Evolutionary conservation across 768 basidiomycete species (phyloP), one percentile per base, ranked within the genome.

Genomic region (Mycena leptocephala): DNA sequence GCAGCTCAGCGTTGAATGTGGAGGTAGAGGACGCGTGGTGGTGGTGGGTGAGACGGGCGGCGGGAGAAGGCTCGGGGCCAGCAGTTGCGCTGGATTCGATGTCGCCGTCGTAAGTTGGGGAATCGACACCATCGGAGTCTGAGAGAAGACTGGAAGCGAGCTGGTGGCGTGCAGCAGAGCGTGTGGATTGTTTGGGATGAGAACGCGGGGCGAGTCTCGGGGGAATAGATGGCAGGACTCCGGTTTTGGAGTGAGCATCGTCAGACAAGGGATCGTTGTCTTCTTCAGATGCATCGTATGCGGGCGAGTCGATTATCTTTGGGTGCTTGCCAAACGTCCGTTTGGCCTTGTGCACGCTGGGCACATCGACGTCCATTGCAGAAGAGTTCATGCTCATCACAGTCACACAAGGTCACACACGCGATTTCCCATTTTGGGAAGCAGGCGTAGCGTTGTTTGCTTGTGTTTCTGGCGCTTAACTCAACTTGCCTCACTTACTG

Each of bases 81-180:
- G 89, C 91, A 10, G 93, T 94, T 2, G 93, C 92, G 79, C 92
- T 93, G 56, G 92, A 94, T 82, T 97, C 96, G 70, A 97, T 89
- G 84, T 97, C 96, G 70, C 96, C 96, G 81, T 97, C 96, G 83
- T 97, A 96, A 0, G 95, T 96, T 10, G 95, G 96, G 0, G 94
- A 95, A 82, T 96, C 96, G 11, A 94, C 90, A 68, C 95, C 92
- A 82, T 92, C 93, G 51, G 92, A 93, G 78, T 95, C 94, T 24
- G 92, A 93, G 72, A 93, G 83, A 74, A 92, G 75, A 80, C 87
- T 87, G 64, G 87, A 85, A 5, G 91, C 91, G 16, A 93, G 88
- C 64, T 92, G 92, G 80, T 92, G 92, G 28, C 77, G 81, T 80
- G 73, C 58, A 80, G 81, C 32, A 79, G 24, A 58, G 69, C 81